phyloP scores from a whole-genome alignment of 2,329 filamentous ascomycete genomes.

The Penicillium sp. region DNA sequence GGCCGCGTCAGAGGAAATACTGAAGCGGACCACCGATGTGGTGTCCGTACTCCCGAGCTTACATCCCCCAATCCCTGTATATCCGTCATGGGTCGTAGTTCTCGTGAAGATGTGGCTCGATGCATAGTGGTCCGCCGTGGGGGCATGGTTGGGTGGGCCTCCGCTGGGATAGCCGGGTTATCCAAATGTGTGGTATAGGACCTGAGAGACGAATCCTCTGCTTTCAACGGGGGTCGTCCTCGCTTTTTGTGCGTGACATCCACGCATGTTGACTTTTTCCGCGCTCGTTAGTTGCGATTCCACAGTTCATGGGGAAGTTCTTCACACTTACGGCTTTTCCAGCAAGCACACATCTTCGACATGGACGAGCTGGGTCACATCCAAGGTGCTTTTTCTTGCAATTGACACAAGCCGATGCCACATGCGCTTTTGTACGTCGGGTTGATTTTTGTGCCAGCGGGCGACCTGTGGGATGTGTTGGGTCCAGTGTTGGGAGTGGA shows the following conservation, averaged over 20 bases:
- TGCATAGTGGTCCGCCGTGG: slow-evolving; percentile 32
- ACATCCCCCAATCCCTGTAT: slow-evolving; percentile 31
- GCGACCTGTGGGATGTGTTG: slow-evolving; percentile 25
- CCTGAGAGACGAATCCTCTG: slow-evolving; percentile 41
- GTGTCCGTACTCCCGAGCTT: slow-evolving; percentile 18
- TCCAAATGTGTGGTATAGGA: slow-evolving; percentile 34
- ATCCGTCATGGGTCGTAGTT: slow-evolving; percentile 41
- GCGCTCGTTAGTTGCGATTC: background rate
- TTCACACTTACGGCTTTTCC: slow-evolving; percentile 46
- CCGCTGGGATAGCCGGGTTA: slow-evolving; percentile 25
- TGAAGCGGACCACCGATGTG: slow-evolving; percentile 36
- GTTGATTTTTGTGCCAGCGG: slow-evolving; percentile 41
- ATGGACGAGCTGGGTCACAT: slow-evolving; percentile 48
- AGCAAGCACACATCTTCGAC: slow-evolving; percentile 47
- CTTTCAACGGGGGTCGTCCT: slow-evolving; percentile 45
- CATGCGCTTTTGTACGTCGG: slow-evolving; percentile 48
- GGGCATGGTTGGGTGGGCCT: slow-evolving; percentile 25
- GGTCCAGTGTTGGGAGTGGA: slow-evolving; percentile 26
- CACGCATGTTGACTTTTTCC: slow-evolving; percentile 41
- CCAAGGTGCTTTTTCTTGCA: slow-evolving; percentile 51
- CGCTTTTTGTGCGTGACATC: slow-evolving; percentile 52
- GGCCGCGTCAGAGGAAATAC: slow-evolving; percentile 31
- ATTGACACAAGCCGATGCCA: slow-evolving; percentile 51
- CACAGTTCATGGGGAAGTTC: background rate
- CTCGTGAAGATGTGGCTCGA: slow-evolving; percentile 38